Conservation (phyloP, 2,329 filamentous ascomycete genomes). For the Xylaria sp. region DNA sequence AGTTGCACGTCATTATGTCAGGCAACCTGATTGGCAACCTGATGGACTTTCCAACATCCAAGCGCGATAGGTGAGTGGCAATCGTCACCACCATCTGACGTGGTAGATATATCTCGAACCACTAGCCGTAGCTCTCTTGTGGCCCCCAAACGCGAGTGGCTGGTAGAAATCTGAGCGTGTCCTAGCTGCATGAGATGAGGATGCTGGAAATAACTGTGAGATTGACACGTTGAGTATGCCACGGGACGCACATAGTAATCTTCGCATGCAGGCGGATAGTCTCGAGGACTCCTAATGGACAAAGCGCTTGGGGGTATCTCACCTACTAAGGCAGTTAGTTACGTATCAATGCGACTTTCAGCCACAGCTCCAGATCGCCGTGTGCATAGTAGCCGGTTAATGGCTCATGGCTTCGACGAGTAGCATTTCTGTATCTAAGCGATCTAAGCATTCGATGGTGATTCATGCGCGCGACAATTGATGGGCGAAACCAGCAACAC, state of each 20-base stretch:
- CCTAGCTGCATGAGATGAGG: constrained; percentile 36
- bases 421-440: not conserved
- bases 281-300: constrained; percentile 42
- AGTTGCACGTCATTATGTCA: constrained; percentile 22
- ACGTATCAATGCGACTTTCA: constrained; percentile 7
- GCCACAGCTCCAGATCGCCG: constrained; percentile 19
- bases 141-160: constrained; percentile 32
- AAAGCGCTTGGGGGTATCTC: constrained; percentile 26
- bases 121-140: constrained; percentile 23
- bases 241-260: constrained; percentile 37
- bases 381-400: constrained; percentile 4
- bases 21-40: constrained; percentile 14
- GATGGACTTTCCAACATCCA: constrained; percentile 6
- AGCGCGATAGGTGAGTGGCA: constrained; percentile 6
- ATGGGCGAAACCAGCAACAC: not conserved
- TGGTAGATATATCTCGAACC: constrained; percentile 30
- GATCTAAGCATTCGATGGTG: constrained; percentile 8
- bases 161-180: constrained; percentile 22
- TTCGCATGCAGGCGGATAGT: constrained; percentile 42
- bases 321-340: constrained; percentile 11
- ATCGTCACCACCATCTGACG: constrained; percentile 33
- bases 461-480: constrained; percentile 14
- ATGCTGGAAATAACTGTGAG: constrained; percentile 40
- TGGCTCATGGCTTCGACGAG: constrained; percentile 10
- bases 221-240: constrained; percentile 51